A percentile compares a stretch with the other conserved stretches of the same genome.
Conservation (phyloP, 1,284 basidiomycete genomes). For the Stygiomarasmius scandens region DNA sequence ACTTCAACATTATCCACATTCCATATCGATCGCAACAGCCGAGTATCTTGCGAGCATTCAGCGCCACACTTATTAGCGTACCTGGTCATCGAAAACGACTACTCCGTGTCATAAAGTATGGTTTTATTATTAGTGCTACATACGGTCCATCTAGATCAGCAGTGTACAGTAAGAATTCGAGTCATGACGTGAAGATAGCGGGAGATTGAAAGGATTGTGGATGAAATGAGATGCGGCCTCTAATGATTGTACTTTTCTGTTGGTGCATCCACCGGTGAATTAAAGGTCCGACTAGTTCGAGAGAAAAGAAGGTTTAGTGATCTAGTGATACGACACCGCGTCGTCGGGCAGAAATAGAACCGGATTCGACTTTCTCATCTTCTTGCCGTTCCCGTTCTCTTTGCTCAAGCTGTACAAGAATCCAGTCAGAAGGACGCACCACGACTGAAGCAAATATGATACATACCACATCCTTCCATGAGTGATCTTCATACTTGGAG, state of each 20-base stretch:
- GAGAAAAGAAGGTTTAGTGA: background rate
- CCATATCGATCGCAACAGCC: background rate
- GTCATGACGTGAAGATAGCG: too few species aligned
- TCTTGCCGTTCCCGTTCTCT: slow-evolving; percentile 23
- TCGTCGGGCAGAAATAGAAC: background rate
- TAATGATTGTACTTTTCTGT: background rate
- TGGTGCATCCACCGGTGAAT: background rate
- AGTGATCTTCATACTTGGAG: slow-evolving; percentile 41
- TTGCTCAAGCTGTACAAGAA: slow-evolving; percentile 17
- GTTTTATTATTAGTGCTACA: background rate
- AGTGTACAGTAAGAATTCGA: too few species aligned
- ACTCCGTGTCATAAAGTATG: background rate
- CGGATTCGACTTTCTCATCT: slow-evolving; percentile 8
- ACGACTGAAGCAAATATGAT: background rate
- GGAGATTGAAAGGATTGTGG: too few species aligned
- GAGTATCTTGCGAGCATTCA: background rate
- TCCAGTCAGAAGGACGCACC: background rate
- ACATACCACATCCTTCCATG: slow-evolving; percentile 44
- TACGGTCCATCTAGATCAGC: background rate
- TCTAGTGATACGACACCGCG: background rate
- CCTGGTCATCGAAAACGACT: too few species aligned
- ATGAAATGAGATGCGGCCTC: background rate
- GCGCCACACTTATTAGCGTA: too few species aligned
- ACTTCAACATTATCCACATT: background rate
- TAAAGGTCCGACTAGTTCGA: background rate